These are phyloP conservation scores for Hansenula anomala DNA, from an alignment of 1,139 yeast species.

Conservation along the genomic window DNA sequence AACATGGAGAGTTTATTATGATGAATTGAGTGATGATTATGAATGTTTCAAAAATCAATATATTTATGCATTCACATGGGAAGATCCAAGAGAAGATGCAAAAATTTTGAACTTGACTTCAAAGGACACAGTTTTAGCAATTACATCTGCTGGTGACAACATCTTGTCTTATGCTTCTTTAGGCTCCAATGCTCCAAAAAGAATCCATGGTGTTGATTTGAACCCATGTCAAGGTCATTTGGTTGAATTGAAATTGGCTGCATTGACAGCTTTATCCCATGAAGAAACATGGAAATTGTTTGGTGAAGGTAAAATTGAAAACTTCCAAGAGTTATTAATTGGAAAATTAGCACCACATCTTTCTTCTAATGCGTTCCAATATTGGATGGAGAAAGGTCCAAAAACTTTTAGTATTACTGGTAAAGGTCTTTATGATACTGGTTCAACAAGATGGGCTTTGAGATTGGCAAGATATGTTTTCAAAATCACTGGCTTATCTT, in stretches of 20 bases:
- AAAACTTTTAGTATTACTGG: slow-evolving; percentile 50
- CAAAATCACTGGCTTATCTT: slow-evolving; percentile 47
- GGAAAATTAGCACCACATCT: slow-evolving; percentile 59
- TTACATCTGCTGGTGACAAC: slow-evolving; percentile 85
- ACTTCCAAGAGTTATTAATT: slow-evolving; percentile 47
- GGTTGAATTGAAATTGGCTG: slow-evolving; percentile 72
- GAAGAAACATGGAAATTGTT: slow-evolving; percentile 69
- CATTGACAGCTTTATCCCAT: slow-evolving; percentile 52
- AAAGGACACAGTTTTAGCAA: slow-evolving; percentile 72
- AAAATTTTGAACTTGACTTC: slow-evolving; percentile 54
- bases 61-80: slow-evolving; percentile 88
- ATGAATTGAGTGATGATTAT: slow-evolving; percentile 62
- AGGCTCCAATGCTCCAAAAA: slow-evolving; percentile 59
- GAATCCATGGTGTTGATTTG: slow-evolving; percentile 81
- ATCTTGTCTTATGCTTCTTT: slow-evolving; percentile 67
- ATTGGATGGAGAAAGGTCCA: slow-evolving; percentile 65
- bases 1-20: slow-evolving; percentile 76
- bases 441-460: slow-evolving; percentile 83
- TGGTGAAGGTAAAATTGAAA: slow-evolving; percentile 65
- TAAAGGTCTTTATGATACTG: slow-evolving; percentile 70
- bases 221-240: slow-evolving; percentile 82
- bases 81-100: slow-evolving; percentile 80
- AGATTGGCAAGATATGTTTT: slow-evolving; percentile 61
- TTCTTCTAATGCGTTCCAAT: slow-evolving; percentile 78
- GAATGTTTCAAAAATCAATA: slow-evolving; percentile 73